Evolutionary conservation across 768 basidiomycete genomes (phyloP), one percentile per base, ranked within the genome.

Genomic region (Collybia nuda): DNA sequence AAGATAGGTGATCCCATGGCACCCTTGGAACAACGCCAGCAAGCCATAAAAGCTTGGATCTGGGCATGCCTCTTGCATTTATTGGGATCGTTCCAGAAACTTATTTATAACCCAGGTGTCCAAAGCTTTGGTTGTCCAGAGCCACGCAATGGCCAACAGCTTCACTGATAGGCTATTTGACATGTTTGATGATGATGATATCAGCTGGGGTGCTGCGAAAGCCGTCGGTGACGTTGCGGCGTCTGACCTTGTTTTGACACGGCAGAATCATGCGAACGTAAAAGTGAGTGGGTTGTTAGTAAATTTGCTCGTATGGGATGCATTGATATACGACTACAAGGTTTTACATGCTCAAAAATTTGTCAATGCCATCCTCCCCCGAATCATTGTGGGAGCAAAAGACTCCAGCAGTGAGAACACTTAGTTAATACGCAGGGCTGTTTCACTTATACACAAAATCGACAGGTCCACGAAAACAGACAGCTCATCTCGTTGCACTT

Each of bases 401-500:
- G 74, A 75, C 49, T 63, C 74, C 0, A 68, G 67, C 42, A 74
- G 90, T 90, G 48, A 42, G 81, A 65, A 17, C 4, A 29, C 44
- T 8, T 21, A 17, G 12, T 19, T 40, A 12, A 12, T 15, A n/a
- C 19, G n/a, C 17, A 28, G 23, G 12, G 12, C 22, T 15, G 2
- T 39, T 2, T 18, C 24, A 49, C 28, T 28, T 28, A 12, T 26
- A 14, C 39, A 3, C 19, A 41, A 47, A 4, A 26, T 26, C n/a
- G 24, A 7, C 43, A 62, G 57, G 44, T 43, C 15, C 77, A 1
- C 62, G 61, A 9, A 69, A 74, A 52, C 88, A 85, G 62, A 79
- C 76, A 1, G 82, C 91, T 1, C 84, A 88, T 63, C 79, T 98
- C 2, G 84, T 93, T 29, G 93, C 93, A 2, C 76, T 98, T 23